Evolutionary conservation across 2,329 filamentous ascomycete species (phyloP).

Genomic region (Xylaria multiplex): DNA sequence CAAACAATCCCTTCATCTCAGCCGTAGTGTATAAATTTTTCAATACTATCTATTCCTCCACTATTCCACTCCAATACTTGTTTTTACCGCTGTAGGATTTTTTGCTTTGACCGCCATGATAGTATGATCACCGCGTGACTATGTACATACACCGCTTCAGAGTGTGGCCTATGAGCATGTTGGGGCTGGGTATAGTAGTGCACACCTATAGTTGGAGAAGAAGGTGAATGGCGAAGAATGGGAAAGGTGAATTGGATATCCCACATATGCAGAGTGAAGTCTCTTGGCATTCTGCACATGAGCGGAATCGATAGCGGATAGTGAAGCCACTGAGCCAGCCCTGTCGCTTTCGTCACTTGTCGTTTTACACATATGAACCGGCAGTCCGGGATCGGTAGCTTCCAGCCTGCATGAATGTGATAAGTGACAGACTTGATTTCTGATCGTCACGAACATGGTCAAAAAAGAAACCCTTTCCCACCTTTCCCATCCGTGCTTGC

Average conservation of each 20-base stretch:
- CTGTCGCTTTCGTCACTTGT: slow-evolving; percentile 7
- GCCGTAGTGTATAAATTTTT: too few species aligned
- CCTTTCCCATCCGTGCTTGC: slow-evolving; percentile 18
- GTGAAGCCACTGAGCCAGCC: slow-evolving; percentile 26
- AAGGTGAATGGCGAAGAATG: slow-evolving; percentile 8
- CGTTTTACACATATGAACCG: slow-evolving; percentile 10
- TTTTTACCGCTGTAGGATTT: background rate
- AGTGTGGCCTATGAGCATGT: background rate
- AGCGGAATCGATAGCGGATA: slow-evolving; percentile 14
- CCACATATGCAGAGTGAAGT: background rate
- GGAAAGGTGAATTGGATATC: slow-evolving; percentile 22
- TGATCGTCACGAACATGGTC: slow-evolving; percentile 14
- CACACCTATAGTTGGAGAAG: background rate
- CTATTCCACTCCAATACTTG: too few species aligned
- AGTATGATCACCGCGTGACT: background rate
- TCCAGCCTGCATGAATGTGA: slow-evolving; percentile 20
- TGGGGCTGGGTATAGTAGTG: background rate
- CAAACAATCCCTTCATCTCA: too few species aligned
- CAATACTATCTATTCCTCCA: too few species aligned
- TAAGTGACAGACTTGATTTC: slow-evolving; percentile 8
- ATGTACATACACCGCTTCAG: slow-evolving; percentile 9
- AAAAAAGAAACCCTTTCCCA: slow-evolving; percentile 25
- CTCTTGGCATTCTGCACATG: slow-evolving; percentile 16
- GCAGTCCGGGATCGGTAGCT: slow-evolving; percentile 15
- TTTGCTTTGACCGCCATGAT: background rate